A percentile compares a stretch with the other conserved stretches of the same genome.
phyloP scores from a whole-genome alignment of 495 filamentous ascomycete genomes.

The Penicillium verhagenii region DNA sequence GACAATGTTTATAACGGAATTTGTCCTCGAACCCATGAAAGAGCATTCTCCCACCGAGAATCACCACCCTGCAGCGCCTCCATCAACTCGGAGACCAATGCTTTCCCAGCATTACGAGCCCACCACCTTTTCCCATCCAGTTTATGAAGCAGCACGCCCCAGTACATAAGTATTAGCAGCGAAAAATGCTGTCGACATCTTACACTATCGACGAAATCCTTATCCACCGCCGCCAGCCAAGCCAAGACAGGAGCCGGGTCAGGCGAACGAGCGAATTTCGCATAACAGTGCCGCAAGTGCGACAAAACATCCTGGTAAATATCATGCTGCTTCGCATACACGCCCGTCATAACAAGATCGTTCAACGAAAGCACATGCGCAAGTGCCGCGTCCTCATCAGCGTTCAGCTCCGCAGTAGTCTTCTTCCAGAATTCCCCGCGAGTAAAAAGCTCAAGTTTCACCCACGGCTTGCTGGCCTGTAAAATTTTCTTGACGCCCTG shows the following conservation, averaged over 20 bases:
- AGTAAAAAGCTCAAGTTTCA: conserved; percentile 23
- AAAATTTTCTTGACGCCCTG: conserved; percentile 33
- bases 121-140: conserved; percentile 30
- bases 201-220: conserved; percentile 25
- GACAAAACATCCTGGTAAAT: conserved; percentile 24
- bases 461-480: conserved; percentile 19
- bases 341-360: conserved; percentile 4
- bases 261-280: conserved; percentile 15
- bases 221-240: conserved; percentile 31
- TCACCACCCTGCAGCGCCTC: conserved; percentile 5
- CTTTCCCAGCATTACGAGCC: conserved; percentile 24
- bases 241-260: conserved; percentile 28
- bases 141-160: conserved; percentile 27
- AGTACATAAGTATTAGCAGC: conserved; percentile 30
- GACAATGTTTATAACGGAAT: not conserved
- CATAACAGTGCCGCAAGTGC: conserved; percentile 24
- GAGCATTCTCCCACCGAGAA: conserved; percentile 20
- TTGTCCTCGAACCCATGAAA: conserved; percentile 11
- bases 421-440: conserved; percentile 20
- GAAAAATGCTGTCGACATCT: conserved; percentile 22
- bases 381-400: conserved; percentile 17
- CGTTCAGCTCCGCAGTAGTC: conserved; percentile 11
- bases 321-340: conserved; percentile 10
- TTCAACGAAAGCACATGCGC: conserved; percentile 16
- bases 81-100: conserved; percentile 23